Base-by-base conservation (phyloP, 169 alveolate species). In the Cryptosporidium tyzzeri region DNA sequence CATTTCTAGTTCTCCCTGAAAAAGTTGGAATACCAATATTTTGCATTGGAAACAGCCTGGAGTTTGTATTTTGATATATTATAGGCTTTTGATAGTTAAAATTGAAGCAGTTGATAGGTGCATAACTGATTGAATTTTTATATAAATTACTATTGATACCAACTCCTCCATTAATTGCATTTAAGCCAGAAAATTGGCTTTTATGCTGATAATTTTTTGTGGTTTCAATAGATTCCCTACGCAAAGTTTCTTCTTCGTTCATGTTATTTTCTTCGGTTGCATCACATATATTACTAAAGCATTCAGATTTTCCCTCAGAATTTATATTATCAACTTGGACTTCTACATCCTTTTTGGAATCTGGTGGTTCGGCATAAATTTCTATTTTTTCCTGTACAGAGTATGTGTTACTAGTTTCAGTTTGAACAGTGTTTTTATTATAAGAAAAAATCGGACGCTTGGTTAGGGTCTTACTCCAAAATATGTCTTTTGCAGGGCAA, bases 341-440 rank as follows among this genome's bases (percentile, higher is more conserved):
- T n/a, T 73, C 86, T 2, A 35, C 86, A 29, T 73, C 86, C 41
- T 59, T 73, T 33, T 29, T 65, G 2, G 71, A 65, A 65, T 65
- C 48, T 14, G 10, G 14, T 33, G 41, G 53, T 33, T 31, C 71
- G 23, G n/a, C 26, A 29, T 51, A 9, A 12, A 59, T 73, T 31
- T 26, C 84, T 26, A 23, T 33, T 44, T 35, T 50, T 3, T 65
- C 84, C 18, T 18, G 48, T 70, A n/a, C 26, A 37, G 45, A 26
- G 26, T n/a, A 37, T 35, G 58, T 26, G 2, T 73, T 59, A n/a
- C 16, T 26, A 12, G 61, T 37, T 33, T 31, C 68, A 4, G 9
- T 23, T 37, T 73, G 50, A 29, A 6, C 10, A 41, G 9, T 51
- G 41, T 8, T 73, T 12, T 33, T 51, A 18, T 55, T 62, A 18